Conservation (phyloP, 805 yeast genomes). For the Candida ficus region DNA sequence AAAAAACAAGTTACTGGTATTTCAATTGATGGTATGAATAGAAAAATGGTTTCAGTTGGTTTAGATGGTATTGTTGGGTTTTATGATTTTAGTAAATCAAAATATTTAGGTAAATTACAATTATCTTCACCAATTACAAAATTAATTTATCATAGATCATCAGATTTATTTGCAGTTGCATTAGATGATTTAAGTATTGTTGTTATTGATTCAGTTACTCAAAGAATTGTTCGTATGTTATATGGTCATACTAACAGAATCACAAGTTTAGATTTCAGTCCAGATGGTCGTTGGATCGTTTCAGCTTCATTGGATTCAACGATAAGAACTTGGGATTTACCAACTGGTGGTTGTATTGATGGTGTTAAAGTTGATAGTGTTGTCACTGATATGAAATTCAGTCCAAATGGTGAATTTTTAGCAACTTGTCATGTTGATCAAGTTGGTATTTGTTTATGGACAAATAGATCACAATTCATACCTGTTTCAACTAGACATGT, state of each 20-base stretch:
- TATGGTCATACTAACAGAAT: conserved; percentile 89
- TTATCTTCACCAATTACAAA: conserved; percentile 75
- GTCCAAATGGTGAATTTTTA: conserved; percentile 83
- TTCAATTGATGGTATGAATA: conserved; percentile 85
- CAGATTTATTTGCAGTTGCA: conserved; percentile 81
- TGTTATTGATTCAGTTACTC: conserved; percentile 77
- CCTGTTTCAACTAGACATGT: conserved; percentile 72
- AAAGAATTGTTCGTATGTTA: conserved; percentile 76
- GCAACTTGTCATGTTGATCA: conserved; percentile 92
- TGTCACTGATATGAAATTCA: conserved; percentile 75
- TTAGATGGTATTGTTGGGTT: conserved; percentile 87
- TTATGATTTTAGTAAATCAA: conserved; percentile 73
- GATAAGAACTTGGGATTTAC: conserved; percentile 93
- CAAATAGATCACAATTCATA: conserved; percentile 79
- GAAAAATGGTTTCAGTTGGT: conserved; percentile 80
- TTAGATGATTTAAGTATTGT: conserved; percentile 83
- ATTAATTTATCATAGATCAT: conserved; percentile 71
- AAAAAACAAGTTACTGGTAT: conserved; percentile 84
- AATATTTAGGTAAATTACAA: conserved; percentile 58
- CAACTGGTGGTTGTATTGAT: conserved; percentile 95
- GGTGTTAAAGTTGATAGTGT: conserved; percentile 75
- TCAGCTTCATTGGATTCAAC: conserved; percentile 82
- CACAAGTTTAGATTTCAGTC: conserved; percentile 83
- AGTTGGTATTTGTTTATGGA: conserved; percentile 89
- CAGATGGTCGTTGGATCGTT: conserved; percentile 93